These are phyloP conservation scores for Penicillium sclerotigenum DNA, from an alignment of 2,329 filamentous ascomycete species.

Conservation along the genomic window DNA sequence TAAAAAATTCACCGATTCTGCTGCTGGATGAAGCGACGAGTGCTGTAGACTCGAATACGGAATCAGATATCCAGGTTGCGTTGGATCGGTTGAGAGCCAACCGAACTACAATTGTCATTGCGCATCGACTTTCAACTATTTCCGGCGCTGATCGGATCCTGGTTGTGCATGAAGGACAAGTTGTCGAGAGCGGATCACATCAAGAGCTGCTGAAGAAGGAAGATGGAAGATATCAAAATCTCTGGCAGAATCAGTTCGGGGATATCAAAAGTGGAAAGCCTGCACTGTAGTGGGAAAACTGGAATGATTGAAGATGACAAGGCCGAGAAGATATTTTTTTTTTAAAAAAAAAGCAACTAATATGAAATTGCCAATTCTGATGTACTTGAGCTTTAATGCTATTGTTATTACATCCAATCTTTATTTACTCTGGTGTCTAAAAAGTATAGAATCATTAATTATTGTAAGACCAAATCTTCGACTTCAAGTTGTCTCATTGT, in stretches of 20 bases:
- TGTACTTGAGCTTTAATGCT: neutral
- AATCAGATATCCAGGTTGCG: constrained; percentile 24
- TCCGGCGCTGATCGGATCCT: constrained; percentile 23
- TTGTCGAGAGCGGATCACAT: constrained; percentile 44
- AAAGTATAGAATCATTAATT: neutral
- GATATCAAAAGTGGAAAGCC: neutral
- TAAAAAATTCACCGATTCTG: constrained; percentile 40
- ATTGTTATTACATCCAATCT: neutral
- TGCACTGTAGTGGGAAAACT: neutral
- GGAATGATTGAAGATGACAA: neutral
- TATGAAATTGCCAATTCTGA: neutral
- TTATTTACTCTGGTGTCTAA: neutral
- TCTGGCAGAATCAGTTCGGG: constrained; percentile 23
- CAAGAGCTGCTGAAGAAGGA: constrained; percentile 34
- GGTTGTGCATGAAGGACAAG: constrained; percentile 40
- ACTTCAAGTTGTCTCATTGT: neutral
- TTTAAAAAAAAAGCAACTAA: neutral
- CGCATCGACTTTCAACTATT: constrained; percentile 41
- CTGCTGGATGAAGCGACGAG: constrained; percentile 47
- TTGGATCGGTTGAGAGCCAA: constrained; percentile 14
- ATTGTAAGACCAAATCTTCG: neutral
- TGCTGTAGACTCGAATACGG: constrained; percentile 40
- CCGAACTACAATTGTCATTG: constrained; percentile 37
- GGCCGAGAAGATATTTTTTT: neutral
- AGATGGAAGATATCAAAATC: constrained; percentile 31